These are phyloP conservation scores for Puccinellia tenuiflora DNA, from an alignment of 176 grass and related monocot species.

Conservation along the genomic window DNA sequence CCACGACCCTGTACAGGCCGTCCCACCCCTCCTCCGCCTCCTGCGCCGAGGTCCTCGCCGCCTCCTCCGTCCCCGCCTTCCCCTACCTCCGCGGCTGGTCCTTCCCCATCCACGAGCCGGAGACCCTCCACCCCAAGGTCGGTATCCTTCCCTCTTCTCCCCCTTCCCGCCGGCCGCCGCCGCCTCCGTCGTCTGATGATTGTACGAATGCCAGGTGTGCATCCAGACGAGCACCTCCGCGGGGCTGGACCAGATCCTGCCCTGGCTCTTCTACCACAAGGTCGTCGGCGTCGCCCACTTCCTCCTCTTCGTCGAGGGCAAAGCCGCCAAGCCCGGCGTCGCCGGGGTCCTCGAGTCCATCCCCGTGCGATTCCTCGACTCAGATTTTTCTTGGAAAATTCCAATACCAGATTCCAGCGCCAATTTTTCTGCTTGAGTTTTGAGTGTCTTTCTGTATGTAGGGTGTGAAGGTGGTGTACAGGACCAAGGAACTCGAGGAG, in stretches of 20 bases:
- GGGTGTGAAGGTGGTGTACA: slow-evolving; percentile 92
- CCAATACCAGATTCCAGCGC: not conserved
- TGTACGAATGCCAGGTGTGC: slow-evolving; percentile 40
- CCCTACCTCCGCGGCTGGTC: slow-evolving; percentile 79
- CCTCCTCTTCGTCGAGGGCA: slow-evolving; percentile 91
- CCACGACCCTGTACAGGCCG: not conserved
- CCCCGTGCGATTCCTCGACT: slow-evolving; percentile 31
- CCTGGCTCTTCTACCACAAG: slow-evolving; percentile 97
- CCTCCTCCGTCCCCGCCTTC: slow-evolving; percentile 43
- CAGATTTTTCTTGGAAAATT: not conserved
- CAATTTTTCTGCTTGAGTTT: not conserved
- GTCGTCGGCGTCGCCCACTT: slow-evolving; percentile 78
- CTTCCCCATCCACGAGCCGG: slow-evolving; percentile 47
- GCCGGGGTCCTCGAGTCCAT: slow-evolving; percentile 83
- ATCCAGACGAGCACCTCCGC: slow-evolving; percentile 84
- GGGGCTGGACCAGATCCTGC: slow-evolving; percentile 85
- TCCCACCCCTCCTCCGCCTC: slow-evolving; percentile 23
- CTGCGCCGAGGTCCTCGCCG: slow-evolving; percentile 1
- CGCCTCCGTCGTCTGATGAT: not conserved
- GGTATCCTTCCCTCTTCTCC: not conserved
- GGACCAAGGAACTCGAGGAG: slow-evolving; percentile 80
- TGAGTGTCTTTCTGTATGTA: slow-evolving; percentile 7
- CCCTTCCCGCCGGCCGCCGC: not conserved
- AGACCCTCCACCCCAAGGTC: slow-evolving; percentile 64
- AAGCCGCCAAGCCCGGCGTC: slow-evolving; percentile 67